A percentile compares a stretch with the other conserved stretches of the same genome.
Conservation (phyloP, 2,329 filamentous ascomycete species). For the Ambrosiella beaveri region DNA sequence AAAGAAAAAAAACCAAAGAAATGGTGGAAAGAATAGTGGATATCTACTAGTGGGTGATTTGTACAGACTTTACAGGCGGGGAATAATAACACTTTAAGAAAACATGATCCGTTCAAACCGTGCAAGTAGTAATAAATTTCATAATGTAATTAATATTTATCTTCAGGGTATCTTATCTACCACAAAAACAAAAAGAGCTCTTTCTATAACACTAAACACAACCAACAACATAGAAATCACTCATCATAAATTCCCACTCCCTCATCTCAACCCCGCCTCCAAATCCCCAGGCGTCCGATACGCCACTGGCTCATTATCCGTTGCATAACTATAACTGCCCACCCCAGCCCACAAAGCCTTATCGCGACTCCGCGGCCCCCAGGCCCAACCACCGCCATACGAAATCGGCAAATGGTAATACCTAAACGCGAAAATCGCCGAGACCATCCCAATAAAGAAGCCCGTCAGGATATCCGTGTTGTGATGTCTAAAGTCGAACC, state of each 20-base stretch:
- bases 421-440: slow-evolving; percentile 59
- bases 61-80: too few species aligned
- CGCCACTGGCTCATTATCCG: slow-evolving; percentile 20
- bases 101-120: neutral
- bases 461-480: slow-evolving; percentile 86
- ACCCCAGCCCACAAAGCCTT: slow-evolving; percentile 67
- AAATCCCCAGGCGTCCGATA: slow-evolving; percentile 6
- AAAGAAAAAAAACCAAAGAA: too few species aligned
- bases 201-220: neutral
- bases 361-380: slow-evolving; percentile 57
- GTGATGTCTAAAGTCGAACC: slow-evolving; percentile 76
- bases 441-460: slow-evolving; percentile 56
- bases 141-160: neutral
- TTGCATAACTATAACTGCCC: slow-evolving; percentile 40
- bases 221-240: neutral
- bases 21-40: too few species aligned
- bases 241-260: neutral
- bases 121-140: neutral
- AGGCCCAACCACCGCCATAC: slow-evolving; percentile 73
- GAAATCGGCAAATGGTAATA: slow-evolving; percentile 49
- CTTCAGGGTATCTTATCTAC: neutral
- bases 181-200: neutral
- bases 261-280: slow-evolving; percentile 6
- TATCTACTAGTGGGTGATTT: too few species aligned
- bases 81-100: too few species aligned